Percentiles rank a stretch among this genome's conserved stretches.
phyloP scores from a whole-genome alignment of 495 filamentous ascomycete genomes.

The Hypoxylon subgilvum region DNA sequence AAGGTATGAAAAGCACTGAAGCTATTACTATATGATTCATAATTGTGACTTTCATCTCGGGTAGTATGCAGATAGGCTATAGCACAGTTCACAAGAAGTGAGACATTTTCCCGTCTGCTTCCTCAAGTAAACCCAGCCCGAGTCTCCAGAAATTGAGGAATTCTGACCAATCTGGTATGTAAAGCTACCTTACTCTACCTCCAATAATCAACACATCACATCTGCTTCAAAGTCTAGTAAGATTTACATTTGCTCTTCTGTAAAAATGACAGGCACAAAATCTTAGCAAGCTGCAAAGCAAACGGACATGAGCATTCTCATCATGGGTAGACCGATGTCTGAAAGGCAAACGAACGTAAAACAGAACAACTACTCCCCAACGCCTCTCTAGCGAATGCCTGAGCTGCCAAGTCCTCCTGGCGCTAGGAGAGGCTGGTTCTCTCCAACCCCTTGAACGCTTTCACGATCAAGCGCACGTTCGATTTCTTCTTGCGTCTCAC shows the following conservation, averaged over 20 bases:
- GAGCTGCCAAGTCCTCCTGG: slow-evolving; percentile 47
- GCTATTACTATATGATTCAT: too few species aligned
- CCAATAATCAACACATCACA: slow-evolving; percentile 6
- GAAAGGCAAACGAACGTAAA: slow-evolving; percentile 17
- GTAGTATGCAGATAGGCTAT: too few species aligned
- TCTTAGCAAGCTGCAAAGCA: slow-evolving; percentile 3
- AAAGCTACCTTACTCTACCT: slow-evolving; percentile 13
- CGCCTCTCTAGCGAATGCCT: slow-evolving; percentile 27
- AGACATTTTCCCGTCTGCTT: too few species aligned
- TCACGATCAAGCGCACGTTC: slow-evolving; percentile 49
- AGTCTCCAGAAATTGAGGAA: too few species aligned
- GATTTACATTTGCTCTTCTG: slow-evolving; percentile 10
- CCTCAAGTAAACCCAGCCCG: too few species aligned
- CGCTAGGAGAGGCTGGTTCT: slow-evolving; percentile 51
- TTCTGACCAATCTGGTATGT: slow-evolving; percentile 14
- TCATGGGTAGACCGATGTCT: slow-evolving; percentile 1
- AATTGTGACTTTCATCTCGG: too few species aligned
- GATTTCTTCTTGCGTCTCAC: slow-evolving; percentile 49
- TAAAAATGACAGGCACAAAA: neutral
- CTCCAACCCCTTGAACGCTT: slow-evolving; percentile 48
- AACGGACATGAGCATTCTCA: slow-evolving; percentile 6
- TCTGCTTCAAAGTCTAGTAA: slow-evolving; percentile 1
- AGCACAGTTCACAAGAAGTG: too few species aligned
- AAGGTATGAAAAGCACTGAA: too few species aligned
- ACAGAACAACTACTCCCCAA: neutral